A percentile compares a stretch with the other conserved stretches of the same genome.
These are phyloP conservation scores for Xylariomycetidae sp. DNA, from an alignment of 2,329 filamentous ascomycete species.

Conservation along the genomic window DNA sequence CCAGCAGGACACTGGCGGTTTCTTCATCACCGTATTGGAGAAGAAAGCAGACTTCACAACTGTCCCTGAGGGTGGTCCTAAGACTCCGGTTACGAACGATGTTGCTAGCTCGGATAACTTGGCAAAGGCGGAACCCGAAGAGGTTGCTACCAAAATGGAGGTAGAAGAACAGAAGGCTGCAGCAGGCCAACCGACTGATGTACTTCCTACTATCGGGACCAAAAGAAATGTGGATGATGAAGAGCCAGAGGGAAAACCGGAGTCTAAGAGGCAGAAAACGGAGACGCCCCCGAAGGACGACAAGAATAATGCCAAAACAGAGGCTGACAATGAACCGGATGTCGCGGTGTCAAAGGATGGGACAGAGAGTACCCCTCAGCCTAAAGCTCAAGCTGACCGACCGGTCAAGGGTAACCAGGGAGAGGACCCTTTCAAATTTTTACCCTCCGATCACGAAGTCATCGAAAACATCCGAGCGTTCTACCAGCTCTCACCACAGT, in stretches of 20 bases:
- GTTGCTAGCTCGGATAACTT: slow-evolving; percentile 10
- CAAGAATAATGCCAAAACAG: slow-evolving; percentile 10
- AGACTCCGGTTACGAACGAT: slow-evolving; percentile 24
- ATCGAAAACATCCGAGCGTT: slow-evolving; percentile 75
- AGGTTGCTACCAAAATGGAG: slow-evolving; percentile 21
- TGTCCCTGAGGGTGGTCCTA: slow-evolving; percentile 60
- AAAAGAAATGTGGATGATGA: slow-evolving; percentile 31
- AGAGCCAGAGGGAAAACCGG: slow-evolving; percentile 32
- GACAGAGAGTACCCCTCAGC: slow-evolving; percentile 12
- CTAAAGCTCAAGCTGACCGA: slow-evolving; percentile 27
- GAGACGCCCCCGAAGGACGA: slow-evolving; percentile 14
- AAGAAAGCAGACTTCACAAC: slow-evolving; percentile 84
- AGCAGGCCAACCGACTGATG: slow-evolving; percentile 27
- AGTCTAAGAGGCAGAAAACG: slow-evolving; percentile 46
- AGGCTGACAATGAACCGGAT: slow-evolving; percentile 5
- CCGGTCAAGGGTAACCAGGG: slow-evolving; percentile 40
- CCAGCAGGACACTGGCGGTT: slow-evolving; percentile 91
- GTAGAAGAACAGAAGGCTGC: slow-evolving; percentile 31
- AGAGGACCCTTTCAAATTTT: slow-evolving; percentile 94
- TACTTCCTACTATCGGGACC: slow-evolving; percentile 24
- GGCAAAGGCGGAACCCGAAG: slow-evolving; percentile 13
- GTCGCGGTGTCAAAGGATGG: slow-evolving; percentile 4
- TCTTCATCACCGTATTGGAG: slow-evolving; percentile 94
- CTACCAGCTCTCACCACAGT: slow-evolving; percentile 77
- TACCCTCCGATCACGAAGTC: slow-evolving; percentile 68